These are phyloP conservation scores for Candida nonsorbophila DNA, from an alignment of 805 yeast species.

Conservation along the genomic window DNA sequence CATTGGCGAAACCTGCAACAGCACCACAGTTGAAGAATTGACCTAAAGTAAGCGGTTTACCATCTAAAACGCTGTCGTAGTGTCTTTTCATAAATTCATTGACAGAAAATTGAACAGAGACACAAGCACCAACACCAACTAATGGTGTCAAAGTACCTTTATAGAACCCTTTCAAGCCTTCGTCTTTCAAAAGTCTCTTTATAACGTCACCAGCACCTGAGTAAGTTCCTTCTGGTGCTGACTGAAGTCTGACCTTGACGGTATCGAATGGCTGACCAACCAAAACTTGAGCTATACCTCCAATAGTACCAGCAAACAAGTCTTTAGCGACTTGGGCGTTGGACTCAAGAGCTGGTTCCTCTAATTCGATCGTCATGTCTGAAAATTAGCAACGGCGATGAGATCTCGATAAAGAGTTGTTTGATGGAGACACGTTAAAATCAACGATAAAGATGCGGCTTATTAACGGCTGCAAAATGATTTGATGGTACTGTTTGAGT, in stretches of 20 bases:
- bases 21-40: constrained; percentile 84
- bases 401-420: no score
- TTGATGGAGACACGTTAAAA: no score
- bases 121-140: constrained; percentile 85
- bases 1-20: constrained; percentile 90
- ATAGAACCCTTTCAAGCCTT: constrained; percentile 37
- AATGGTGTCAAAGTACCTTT: constrained; percentile 44
- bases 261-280: constrained; percentile 97
- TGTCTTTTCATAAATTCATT: constrained; percentile 89
- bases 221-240: constrained; percentile 74
- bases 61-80: constrained; percentile 46
- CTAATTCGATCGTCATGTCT: constrained; percentile 38
- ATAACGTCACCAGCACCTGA: constrained; percentile 75
- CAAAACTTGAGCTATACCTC: constrained; percentile 93
- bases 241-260: constrained; percentile 87
- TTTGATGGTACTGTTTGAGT: no score
- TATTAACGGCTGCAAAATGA: no score
- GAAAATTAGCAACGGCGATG: no score
- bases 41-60: constrained; percentile 42
- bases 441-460: no score
- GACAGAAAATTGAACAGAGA: constrained; percentile 91
- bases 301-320: constrained; percentile 85
- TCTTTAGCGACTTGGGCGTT: constrained; percentile 60
- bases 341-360: constrained; percentile 34
- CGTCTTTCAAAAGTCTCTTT: constrained; percentile 50